Conservation (phyloP, 2,329 filamentous ascomycete genomes). For the Fusarium aywerte region DNA sequence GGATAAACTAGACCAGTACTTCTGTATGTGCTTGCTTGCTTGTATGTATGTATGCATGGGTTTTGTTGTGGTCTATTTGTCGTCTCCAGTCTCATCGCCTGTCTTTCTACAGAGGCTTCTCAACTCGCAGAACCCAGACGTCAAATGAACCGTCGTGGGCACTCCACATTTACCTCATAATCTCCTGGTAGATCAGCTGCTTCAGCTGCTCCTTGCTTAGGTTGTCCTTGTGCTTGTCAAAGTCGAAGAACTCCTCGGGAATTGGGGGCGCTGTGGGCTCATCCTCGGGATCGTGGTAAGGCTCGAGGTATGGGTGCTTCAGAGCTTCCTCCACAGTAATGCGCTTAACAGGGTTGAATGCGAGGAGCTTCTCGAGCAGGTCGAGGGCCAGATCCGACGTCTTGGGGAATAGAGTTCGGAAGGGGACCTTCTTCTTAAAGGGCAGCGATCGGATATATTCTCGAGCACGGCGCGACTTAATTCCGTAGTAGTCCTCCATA, state of each 20-base stretch:
- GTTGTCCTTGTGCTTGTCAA: slow-evolving; percentile 99
- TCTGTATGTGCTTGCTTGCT: slow-evolving; percentile 25
- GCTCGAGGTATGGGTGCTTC: slow-evolving; percentile 97
- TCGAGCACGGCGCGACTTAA: slow-evolving; percentile 95
- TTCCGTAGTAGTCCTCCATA: slow-evolving; percentile 99
- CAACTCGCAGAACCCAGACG: slow-evolving; percentile 26
- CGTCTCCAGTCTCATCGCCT: slow-evolving; percentile 32
- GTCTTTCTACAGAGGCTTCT: slow-evolving; percentile 10
- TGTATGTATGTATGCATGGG: neutral
- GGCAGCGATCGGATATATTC: slow-evolving; percentile 98
- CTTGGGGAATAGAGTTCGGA: slow-evolving; percentile 97
- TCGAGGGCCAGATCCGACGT: slow-evolving; percentile 97
- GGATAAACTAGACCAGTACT: slow-evolving; percentile 20
- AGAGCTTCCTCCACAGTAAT: slow-evolving; percentile 98
- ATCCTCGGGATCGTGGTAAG: slow-evolving; percentile 98
- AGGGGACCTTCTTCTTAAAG: slow-evolving; percentile 99
- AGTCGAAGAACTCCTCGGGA: slow-evolving; percentile 99
- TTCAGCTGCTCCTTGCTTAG: slow-evolving; percentile 98
- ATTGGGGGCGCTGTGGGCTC: slow-evolving; percentile 97
- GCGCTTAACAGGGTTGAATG: slow-evolving; percentile 98
- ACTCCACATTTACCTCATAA: slow-evolving; percentile 68
- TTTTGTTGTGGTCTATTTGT: slow-evolving; percentile 38
- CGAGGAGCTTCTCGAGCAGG: slow-evolving; percentile 91
- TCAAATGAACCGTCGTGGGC: neutral
- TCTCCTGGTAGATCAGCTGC: slow-evolving; percentile 97